Base-by-base conservation (phyloP, 2,329 filamentous ascomycete genomes). In the Fusarium siculi region DNA sequence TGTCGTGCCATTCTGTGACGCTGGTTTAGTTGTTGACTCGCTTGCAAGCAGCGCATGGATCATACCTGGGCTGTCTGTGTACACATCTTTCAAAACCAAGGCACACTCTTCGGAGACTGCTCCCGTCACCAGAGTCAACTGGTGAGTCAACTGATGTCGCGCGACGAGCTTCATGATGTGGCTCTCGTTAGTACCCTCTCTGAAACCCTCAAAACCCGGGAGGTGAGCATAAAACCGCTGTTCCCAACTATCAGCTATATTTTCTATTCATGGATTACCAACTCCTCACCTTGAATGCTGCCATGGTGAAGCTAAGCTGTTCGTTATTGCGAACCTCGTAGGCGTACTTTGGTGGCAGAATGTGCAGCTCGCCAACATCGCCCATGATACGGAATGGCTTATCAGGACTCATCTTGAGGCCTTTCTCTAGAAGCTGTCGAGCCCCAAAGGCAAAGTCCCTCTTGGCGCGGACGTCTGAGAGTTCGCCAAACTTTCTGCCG, bases 241-340 rank as follows among this genome's bases (percentile, higher is more conserved):
- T 16, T 5, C 1, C 0, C 4, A 25, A 25, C 5, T 25, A 6
- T 25, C 25, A 25, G 25, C 25, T 25, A 25, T 25, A 25, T 2
- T 25, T 25, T 25, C 25, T 25, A 25, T 25, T 25, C 25, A 25
- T 25, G 25, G 25, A 25, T 25, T 25, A 25, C 25, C 25, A 25
- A 25, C 25, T 25, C 25, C 25, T 14, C 11, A 52, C 49, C 32
- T 52, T 52, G 11, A 36, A 52, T 5, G 32, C 49, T 8, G 49
- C 49, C 49, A 8, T 52, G 8, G 49, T 52, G 1, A 52, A 52
- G 32, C 49, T 52, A 3, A 52, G 16, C 9, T 52, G 25, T 3
- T 36, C 49, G 16, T 36, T 23, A 7, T 52, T 52, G 9, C 49
- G 49, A 21, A 52, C 8, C 18, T 52, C 49, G 2, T 52, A 36